Evolutionary conservation across 176 grass and related monocot species (phyloP), one percentile per base, ranked within the genome.

Genomic region (Triticum urartu): DNA sequence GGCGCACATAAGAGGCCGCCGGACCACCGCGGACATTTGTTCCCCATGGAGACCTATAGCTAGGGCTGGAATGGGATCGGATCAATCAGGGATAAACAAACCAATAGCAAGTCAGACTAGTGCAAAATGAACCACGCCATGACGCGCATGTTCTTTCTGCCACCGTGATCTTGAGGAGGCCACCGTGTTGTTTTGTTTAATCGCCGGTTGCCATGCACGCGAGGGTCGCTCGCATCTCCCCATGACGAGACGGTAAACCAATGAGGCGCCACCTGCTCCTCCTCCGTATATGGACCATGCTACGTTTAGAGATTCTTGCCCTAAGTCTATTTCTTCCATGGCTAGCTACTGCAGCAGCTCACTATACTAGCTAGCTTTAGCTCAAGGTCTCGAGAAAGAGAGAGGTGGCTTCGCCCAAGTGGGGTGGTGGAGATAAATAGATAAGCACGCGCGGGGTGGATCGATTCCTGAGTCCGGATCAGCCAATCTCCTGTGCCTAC

Each of bases 131-230:
- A 39, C 15, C 34, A 71, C 33, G 38, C 9, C 20, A 40, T 11
- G 67, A 72, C 68, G 38, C 38, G 36, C 20, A 12, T 22, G 24
- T 18, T 75, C 24, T 75, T 75, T 75, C 72, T 8, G 24, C 13
- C 10, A 43, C 3, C 6, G 47, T 47, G 54, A 77, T 59, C 71
- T 26, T 74, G 22, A 74, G 6, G 71, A 48, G 71, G 10, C 32
- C 76, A n/a, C 32, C n/a, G 50, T 54, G 15, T 17, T 54, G 22
- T 66, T 38, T 87, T 76, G 79, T 82, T 87, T 88, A 69, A 88
- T 43, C 62, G 60, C 24, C 24, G 15, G 72, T 5, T 33, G 61
- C 25, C 34, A 8, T 83, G 72, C 80, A 83, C 63, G 80, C 86
- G 80, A 54, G 86, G 82, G 77, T 77, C 79, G 72, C 26, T 77